These are phyloP conservation scores for Sporisorium scitamineum DNA, from an alignment of 1,284 basidiomycete species.

Conservation along the genomic window DNA sequence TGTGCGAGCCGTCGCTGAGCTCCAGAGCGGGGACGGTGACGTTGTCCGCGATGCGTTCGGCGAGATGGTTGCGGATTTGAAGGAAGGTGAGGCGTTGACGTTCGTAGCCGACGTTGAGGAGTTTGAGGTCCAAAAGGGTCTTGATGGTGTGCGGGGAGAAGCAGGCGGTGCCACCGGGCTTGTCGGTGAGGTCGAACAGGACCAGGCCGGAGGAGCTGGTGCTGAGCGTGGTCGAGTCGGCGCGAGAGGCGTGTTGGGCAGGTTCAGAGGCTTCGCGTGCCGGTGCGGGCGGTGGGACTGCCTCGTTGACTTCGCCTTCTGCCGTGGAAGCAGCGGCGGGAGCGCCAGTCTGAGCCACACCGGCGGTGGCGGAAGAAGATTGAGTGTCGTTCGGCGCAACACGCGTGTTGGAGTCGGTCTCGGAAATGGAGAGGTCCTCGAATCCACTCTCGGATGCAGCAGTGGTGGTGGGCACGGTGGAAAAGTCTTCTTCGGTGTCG, in stretches of 20 bases:
- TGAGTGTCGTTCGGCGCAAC: not conserved
- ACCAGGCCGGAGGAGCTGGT: constrained; percentile 44
- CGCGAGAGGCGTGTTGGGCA: constrained; percentile 5
- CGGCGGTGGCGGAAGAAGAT: not conserved
- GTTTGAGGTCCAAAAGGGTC: constrained; percentile 56
- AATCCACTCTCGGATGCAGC: constrained; percentile 36
- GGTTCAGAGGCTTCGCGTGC: constrained; percentile 27
- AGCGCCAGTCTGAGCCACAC: too few relatives aligned
- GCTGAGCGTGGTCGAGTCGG: constrained; percentile 37
- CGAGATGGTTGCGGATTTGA: constrained; percentile 58
- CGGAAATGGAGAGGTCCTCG: constrained; percentile 35
- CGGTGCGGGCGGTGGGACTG: constrained; percentile 19
- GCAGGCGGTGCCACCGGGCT: constrained; percentile 22
- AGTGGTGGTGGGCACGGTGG: constrained; percentile 39
- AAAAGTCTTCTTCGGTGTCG: constrained; percentile 39
- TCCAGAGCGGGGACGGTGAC: constrained; percentile 60
- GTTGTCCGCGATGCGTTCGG: constrained; percentile 40
- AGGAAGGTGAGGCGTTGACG: constrained; percentile 55
- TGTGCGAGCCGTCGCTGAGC: constrained; percentile 50
- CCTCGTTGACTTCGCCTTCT: constrained; percentile 16
- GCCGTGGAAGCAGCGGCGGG: too few relatives aligned
- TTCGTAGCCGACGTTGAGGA: constrained; percentile 59
- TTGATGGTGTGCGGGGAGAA: constrained; percentile 59
- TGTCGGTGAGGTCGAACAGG: constrained; percentile 57
- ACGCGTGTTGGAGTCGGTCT: constrained; percentile 46